Base-by-base conservation (phyloP, 2,329 filamentous ascomycete genomes). In the Penicillium sp. region DNA sequence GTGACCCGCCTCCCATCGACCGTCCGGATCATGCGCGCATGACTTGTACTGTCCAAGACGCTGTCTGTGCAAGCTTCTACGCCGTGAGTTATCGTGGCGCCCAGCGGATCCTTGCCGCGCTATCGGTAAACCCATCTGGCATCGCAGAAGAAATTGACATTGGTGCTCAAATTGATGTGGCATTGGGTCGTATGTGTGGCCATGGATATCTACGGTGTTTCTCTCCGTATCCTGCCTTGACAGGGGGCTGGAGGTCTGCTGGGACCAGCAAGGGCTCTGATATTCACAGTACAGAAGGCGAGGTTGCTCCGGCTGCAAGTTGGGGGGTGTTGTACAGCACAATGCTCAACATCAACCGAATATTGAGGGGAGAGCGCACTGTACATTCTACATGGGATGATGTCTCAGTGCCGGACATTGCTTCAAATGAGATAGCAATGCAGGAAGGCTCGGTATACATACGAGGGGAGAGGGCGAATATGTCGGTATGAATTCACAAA, bases 91-190 rank as follows among this genome's bases (percentile, higher is more conserved):
- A 46, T 19, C 39, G 33, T 11, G 54, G 53, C 5, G 53, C 54
- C 4, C 46, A 48, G 23, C 36, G 40, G 8, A 39, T 55, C 16
- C 41, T 57, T 9, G 42, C 48, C 2, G 51, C 53, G 2, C 37
- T 57, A 2, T 57, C 49, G 0, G 49, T 53, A 1, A 50, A 48
- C 23, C 54, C 53, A 0, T 43, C 30, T 3, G 45, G 41, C 1
- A 21, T 55, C 5, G 47, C 50, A 2, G 47, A 53, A 14, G 20
- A 51, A 11, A 48, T 56, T 10, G 51, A 56, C 26, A 54, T 47
- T 11, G 53, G 54, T 7, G 49, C 51, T 8, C 51, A 54, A 15
- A 45, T 53, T 8, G 53, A 57, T 15, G 53, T 56, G 7, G 44
- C 51, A 3, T 17, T 57, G 2, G 46, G 54, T 10, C 43, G 47